Base-by-base conservation (phyloP, 2,329 filamentous ascomycete genomes). In the Pseudogymnoascus sp. region DNA sequence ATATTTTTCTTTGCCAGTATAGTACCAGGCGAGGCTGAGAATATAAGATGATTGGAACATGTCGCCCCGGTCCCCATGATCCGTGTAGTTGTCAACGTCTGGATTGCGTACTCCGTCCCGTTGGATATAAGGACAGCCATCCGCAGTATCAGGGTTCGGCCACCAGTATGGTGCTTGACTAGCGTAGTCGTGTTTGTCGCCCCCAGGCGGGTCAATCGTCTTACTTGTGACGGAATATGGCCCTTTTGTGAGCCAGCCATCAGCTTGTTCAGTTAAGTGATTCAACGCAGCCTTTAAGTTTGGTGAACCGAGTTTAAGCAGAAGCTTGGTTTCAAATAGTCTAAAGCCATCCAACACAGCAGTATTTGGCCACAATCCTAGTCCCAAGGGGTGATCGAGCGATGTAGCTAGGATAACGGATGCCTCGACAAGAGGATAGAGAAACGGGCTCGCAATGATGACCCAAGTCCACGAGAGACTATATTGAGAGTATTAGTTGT, bases 21-120 rank as follows among this genome's bases (percentile, higher is more conserved):
- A 73, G 40, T 68, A 72, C 67, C 69, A 72, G 4, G 71, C 71
- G 9, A 73, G 67, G 3, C 66, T 63, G 3, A 73, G 64, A 17
- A 67, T 66, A 33, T 69, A 71, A 13, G 64, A 62, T 31, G 70
- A 67, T 62, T 69, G 69, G 59, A 72, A 71, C 65, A 71, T 69
- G 10, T 65, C 65, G n/a, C 67, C 66, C 11, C 70, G 63, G 9
- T 65, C 66, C 0, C 65, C 64, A 2, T 69, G 66, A 63, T 73
- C 71, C 4, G 60, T 63, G 35, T 60, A 63, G 15, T 60, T 62
- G 17, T 44, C 60, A 10, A 69, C 69, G 26, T 69, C 69, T 10
- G 70, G 71, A 60, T 72, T 72, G n/a, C 68, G 66, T 10, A 66
- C 60, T 17, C 71, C 71, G 31, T 72, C 71, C 2, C 64, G 63